phyloP scores from a whole-genome alignment of 139 green algal species.

The Gonium pectorale region DNA sequence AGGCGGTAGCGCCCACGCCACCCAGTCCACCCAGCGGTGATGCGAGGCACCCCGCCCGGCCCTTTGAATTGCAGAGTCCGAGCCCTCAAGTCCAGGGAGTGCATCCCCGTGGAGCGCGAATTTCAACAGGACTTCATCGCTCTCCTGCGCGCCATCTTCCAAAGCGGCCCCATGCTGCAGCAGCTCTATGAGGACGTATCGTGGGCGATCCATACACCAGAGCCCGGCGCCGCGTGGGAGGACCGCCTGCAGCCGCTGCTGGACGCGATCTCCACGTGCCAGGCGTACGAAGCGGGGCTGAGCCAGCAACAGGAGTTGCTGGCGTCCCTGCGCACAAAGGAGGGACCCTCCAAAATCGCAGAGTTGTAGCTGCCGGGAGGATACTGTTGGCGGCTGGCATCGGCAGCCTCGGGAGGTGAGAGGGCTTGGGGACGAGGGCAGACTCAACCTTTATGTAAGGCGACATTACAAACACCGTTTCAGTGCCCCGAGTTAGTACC shows the following conservation, averaged over 20 bases:
- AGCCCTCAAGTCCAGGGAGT: constrained; percentile 37
- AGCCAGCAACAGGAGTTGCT: not conserved
- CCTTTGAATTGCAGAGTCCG: constrained; percentile 10
- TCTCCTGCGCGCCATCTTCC: constrained; percentile 5
- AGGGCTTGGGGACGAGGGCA: too few relatives aligned
- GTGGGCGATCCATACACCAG: constrained; percentile 26
- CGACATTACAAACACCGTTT: too few relatives aligned
- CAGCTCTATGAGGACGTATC: constrained; percentile 27
- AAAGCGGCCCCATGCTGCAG: not conserved
- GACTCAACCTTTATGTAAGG: too few relatives aligned
- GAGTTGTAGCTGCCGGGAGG: too few relatives aligned
- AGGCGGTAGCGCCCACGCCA: too few relatives aligned
- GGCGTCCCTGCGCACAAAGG: too few relatives aligned
- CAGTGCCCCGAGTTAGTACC: too few relatives aligned
- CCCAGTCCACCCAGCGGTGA: not conserved
- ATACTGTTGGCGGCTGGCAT: too few relatives aligned
- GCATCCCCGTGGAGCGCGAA: constrained; percentile 45
- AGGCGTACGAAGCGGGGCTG: constrained; percentile 5
- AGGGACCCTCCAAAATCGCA: too few relatives aligned
- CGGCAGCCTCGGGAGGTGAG: too few relatives aligned
- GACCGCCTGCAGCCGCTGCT: constrained; percentile 36
- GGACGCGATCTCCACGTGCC: not conserved
- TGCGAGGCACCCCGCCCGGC: not conserved
- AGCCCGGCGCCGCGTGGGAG: constrained; percentile 33
- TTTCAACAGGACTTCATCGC: constrained; percentile 33